A percentile compares a stretch with the other conserved stretches of the same genome.
Conservation (phyloP, 768 basidiomycete genomes). For the Tricholoma saponaceum region DNA sequence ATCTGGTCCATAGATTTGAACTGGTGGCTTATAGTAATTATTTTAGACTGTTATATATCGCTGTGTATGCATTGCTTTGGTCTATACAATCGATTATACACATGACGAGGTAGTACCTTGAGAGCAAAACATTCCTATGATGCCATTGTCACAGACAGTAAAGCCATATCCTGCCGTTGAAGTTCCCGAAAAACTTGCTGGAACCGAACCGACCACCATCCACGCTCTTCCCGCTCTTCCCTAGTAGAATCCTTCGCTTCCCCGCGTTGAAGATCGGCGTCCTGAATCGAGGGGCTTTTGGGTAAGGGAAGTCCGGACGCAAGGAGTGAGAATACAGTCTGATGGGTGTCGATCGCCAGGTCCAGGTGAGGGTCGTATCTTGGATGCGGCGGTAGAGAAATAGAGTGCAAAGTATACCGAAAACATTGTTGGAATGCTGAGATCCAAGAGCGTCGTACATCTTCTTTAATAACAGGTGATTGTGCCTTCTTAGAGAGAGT, state of each 20-base stretch:
- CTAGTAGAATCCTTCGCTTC: conserved; percentile 13
- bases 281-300: conserved; percentile 68
- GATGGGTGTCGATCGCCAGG: conserved; percentile 25
- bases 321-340: conserved; percentile 33
- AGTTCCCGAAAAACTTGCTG: conserved; percentile 47
- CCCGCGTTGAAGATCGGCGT: conserved; percentile 24
- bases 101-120: not conserved
- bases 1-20: not conserved
- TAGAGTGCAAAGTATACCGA: conserved; percentile 38
- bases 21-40: not conserved
- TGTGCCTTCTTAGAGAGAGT: not conserved
- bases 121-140: not conserved
- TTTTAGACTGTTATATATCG: not conserved
- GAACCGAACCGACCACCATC: conserved; percentile 71
- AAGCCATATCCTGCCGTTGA: conserved; percentile 27
- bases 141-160: not conserved
- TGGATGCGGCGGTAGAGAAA: conserved; percentile 25
- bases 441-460: conserved; percentile 33
- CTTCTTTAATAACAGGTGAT: not conserved
- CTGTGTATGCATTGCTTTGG: too few species aligned
- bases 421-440: conserved; percentile 51
- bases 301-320: conserved; percentile 54
- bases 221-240: conserved; percentile 63
- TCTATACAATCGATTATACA: not conserved
- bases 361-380: conserved; percentile 20